These are phyloP conservation scores for Athelia psychrophila DNA, from an alignment of 1,284 basidiomycete species.

Conservation along the genomic window DNA sequence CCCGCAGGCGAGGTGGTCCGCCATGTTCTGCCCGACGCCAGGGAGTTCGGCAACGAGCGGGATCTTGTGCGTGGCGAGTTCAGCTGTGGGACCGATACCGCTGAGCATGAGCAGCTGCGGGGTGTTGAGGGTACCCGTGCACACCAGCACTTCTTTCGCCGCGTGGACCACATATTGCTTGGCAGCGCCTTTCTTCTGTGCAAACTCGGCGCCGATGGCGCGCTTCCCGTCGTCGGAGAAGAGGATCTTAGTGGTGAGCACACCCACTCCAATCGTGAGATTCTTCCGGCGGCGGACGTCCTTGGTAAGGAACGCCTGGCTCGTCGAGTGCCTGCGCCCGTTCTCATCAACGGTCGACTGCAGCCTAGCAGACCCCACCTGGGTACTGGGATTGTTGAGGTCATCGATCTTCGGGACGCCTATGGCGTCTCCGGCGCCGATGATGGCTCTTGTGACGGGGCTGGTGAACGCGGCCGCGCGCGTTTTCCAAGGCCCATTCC, in stretches of 20 bases:
- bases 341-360: no score
- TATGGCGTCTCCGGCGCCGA: no score
- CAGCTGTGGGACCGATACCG: slow-evolving; percentile 31
- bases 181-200: no score
- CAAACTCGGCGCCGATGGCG: not conserved
- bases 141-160: slow-evolving; percentile 30
- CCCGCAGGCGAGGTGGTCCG: not conserved
- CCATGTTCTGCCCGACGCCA: slow-evolving; percentile 32
- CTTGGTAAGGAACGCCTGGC: no score
- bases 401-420: no score
- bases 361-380: no score
- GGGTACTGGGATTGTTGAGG: no score
- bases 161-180: slow-evolving; percentile 19
- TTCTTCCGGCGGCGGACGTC: no score
- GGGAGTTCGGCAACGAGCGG: slow-evolving; percentile 25
- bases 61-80: slow-evolving; percentile 17
- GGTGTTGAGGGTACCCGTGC: slow-evolving; percentile 33
- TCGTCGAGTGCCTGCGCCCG: no score
- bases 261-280: not conserved
- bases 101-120: slow-evolving; percentile 41
- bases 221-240: not conserved
- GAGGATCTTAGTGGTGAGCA: not conserved
- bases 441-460: no score
- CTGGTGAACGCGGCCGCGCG: no score
- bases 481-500: no score